Conservation (phyloP, 371 early-diverging fungal species). For the Zychaea mexicana region DNA sequence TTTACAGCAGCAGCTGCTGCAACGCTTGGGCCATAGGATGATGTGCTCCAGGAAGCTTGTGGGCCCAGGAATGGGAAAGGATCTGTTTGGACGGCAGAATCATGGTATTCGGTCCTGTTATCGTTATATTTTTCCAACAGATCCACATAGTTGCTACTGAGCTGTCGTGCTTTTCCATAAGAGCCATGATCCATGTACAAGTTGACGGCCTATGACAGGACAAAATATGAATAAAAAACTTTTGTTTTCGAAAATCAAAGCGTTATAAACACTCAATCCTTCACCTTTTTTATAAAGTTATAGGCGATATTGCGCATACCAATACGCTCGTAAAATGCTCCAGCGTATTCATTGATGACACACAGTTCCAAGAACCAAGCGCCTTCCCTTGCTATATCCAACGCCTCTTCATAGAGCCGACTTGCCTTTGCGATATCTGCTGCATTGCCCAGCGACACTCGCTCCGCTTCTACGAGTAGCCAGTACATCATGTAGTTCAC, state of each 20-base stretch:
- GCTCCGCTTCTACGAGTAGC: slow-evolving; percentile 18
- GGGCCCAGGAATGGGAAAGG: slow-evolving; percentile 43
- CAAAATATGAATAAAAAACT: too few relatives aligned
- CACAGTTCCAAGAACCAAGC: slow-evolving; percentile 39
- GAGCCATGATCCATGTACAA: slow-evolving; percentile 35
- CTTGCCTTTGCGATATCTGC: slow-evolving; percentile 20
- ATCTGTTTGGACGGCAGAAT: slow-evolving; percentile 45
- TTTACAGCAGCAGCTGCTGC: slow-evolving; percentile 14
- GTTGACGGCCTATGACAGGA: slow-evolving; percentile 25
- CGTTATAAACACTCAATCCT: too few relatives aligned
- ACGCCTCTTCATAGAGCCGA: slow-evolving; percentile 38
- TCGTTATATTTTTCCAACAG: slow-evolving; percentile 31
- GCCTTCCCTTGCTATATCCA: slow-evolving; percentile 34
- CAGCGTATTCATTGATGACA: slow-evolving; percentile 43
- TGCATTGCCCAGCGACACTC: neutral
- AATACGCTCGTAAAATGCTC: slow-evolving; percentile 34
- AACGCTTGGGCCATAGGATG: slow-evolving; percentile 26
- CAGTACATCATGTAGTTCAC: slow-evolving; percentile 39
- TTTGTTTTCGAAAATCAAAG: too few relatives aligned
- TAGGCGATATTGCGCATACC: slow-evolving; percentile 41
- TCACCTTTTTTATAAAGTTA: slow-evolving; percentile 37
- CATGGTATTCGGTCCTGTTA: slow-evolving; percentile 28
- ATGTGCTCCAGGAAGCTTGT: slow-evolving; percentile 37
- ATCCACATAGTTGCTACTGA: slow-evolving; percentile 23
- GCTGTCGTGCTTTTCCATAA: slow-evolving; percentile 44